Conservation (phyloP, 345 rosid species). For the Arabidopsis suecica region DNA sequence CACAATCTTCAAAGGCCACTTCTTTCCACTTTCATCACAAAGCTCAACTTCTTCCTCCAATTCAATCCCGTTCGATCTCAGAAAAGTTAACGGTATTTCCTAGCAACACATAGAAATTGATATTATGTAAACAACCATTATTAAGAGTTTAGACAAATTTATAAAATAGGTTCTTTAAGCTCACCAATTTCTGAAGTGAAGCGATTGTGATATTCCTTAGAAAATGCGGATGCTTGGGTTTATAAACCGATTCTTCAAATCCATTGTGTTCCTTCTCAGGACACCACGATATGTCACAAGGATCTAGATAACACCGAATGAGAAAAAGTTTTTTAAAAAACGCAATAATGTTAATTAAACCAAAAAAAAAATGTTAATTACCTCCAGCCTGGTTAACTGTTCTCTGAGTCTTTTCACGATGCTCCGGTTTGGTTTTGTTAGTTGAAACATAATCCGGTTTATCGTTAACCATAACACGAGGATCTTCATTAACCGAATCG, state of each 20-base stretch:
- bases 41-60: constrained; percentile 35
- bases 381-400: constrained; percentile 21
- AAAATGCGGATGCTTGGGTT: constrained; percentile 42
- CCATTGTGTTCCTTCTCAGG: constrained; percentile 2
- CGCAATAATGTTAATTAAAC: background rate
- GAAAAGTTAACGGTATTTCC: constrained; percentile 39
- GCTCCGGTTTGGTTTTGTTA: constrained; percentile 13
- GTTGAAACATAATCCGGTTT: constrained; percentile 6
- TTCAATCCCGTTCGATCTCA: constrained; percentile 34
- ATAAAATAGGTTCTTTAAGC: background rate
- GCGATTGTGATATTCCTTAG: constrained; percentile 14
- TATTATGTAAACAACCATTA: background rate
- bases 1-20: constrained; percentile 31
- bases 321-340: background rate
- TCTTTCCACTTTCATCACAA: constrained; percentile 41
- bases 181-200: constrained; percentile 27
- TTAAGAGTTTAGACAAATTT: background rate
- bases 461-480: background rate
- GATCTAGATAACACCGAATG: constrained; percentile 19
- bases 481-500: constrained; percentile 9
- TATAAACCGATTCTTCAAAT: constrained; percentile 11
- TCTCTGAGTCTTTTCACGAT: background rate
- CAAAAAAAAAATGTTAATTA: background rate
- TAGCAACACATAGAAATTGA: constrained; percentile 21
- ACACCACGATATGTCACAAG: constrained; percentile 15